Evolutionary conservation across 768 basidiomycete genomes (phyloP), one percentile per base, ranked within the genome.

Genomic region (Rhodotorula sphaerocarpa): DNA sequence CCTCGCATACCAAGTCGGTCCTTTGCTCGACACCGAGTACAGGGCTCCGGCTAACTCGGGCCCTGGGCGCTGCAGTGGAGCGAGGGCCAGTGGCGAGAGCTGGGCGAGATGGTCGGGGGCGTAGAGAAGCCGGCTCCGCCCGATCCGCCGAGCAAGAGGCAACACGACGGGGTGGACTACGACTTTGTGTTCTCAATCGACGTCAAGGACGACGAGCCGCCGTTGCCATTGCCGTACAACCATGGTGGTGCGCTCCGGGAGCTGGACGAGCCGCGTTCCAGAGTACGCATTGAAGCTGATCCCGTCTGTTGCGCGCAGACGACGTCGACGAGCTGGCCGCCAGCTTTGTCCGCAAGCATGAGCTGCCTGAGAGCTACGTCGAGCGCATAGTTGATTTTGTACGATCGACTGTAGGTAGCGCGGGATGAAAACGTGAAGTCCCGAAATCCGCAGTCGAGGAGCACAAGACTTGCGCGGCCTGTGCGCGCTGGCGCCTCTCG

Each of bases 121-220:
- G n/a, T n/a, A n/a, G n/a, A n/a, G 5, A n/a, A 7, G 3, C 51
- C 7, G 28, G n/a, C n/a, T n/a, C n/a, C n/a, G n/a, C n/a, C n/a
- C n/a, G n/a, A n/a, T n/a, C n/a, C n/a, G n/a, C n/a, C n/a, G 46
- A 20, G 28, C 7, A 28, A 7, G 18, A 14, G 15, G 76, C 79
- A 91, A 27, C 85, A 86, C 61, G 76, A 91, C 67, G 93, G 93
- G 15, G 84, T 85, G 72, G 90, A 93, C 76, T 97, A 92, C 72
- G 95, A 99, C 75, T 93, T 92, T 70, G 92, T 97, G 23, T 95
- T 97, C 71, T 88, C 90, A 70, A 92, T 99, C 43, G 95, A 97
- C 71, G 86, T 96, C 33, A 82, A 89, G 72, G 95, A 97, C 63
- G 92, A 92, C 6, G 83, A 82, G 28, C 91, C 93, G 20, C 85